These are phyloP conservation scores for Xylariaceae sp. DNA, from an alignment of 2,329 filamentous ascomycete genomes.

Conservation along the genomic window DNA sequence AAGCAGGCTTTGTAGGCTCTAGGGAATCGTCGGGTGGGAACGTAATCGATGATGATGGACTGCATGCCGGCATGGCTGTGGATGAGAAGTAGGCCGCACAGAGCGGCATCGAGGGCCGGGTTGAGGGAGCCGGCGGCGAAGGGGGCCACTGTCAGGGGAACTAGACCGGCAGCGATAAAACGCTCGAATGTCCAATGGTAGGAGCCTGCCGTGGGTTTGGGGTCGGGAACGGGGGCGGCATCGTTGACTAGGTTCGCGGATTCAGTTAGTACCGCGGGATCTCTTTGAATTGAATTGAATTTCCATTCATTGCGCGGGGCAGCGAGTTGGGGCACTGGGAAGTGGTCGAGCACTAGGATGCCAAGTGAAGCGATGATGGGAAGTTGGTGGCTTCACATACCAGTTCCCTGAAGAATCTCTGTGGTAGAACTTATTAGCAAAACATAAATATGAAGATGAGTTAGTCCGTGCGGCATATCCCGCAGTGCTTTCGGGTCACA, in stretches of 20 bases:
- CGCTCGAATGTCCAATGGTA: slow-evolving; percentile 99
- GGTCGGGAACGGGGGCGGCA: slow-evolving; percentile 73
- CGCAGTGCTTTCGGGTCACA: background rate
- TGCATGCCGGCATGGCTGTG: slow-evolving; percentile 98
- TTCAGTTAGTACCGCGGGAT: slow-evolving; percentile 1
- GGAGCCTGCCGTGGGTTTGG: slow-evolving; percentile 83
- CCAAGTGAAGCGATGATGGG: background rate
- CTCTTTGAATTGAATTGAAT: background rate
- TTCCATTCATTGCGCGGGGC: background rate
- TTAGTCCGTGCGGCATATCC: slow-evolving; percentile 6
- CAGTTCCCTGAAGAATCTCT: slow-evolving; percentile 78
- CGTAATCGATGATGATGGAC: slow-evolving; percentile 89
- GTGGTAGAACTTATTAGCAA: slow-evolving; percentile 52
- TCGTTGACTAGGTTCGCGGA: slow-evolving; percentile 75
- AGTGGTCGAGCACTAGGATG: too few relatives aligned
- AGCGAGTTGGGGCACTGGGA: background rate
- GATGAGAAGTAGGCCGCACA: slow-evolving; percentile 82
- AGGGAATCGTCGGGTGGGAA: slow-evolving; percentile 75
- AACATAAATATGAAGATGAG: slow-evolving; percentile 1
- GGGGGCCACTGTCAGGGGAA: slow-evolving; percentile 87
- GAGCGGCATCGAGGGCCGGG: slow-evolving; percentile 83
- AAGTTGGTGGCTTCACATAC: slow-evolving; percentile 53
- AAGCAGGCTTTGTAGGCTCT: slow-evolving; percentile 69
- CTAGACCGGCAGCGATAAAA: slow-evolving; percentile 76
- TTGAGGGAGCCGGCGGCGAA: slow-evolving; percentile 93